Evolutionary conservation across 2,329 filamentous ascomycete species (phyloP), one percentile per base, ranked within the genome.

Genomic region (Pyrenophora seminiperda): DNA sequence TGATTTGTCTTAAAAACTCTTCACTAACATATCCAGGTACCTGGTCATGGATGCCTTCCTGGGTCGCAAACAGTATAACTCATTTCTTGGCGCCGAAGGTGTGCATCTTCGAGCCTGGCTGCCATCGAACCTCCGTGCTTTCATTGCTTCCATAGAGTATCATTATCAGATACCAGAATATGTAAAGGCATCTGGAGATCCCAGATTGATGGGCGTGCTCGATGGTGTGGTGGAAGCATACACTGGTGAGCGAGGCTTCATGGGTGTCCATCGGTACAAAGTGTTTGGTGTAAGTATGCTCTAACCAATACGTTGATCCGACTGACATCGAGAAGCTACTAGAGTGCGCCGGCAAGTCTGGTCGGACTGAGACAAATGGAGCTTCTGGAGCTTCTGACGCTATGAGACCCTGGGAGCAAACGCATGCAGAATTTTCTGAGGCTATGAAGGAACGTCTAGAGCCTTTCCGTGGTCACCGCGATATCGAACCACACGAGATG

Each of bases 221-320:
- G 80, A 82, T 48, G 80, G 80, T 0, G 81, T 82, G 2, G 75
- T 83, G 1, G 81, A 83, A 58, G 79, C 80, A 0, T 83, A 82
- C 53, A 78, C 79, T 0, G 81, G 80, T 0, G 80, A 82, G 55
- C 73, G 80, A 15, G 80, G 81, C 0, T 83, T 82, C 59, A 81
- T 83, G 80, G 80, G 81, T 4, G 78, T 76, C 0, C 80, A 83
- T 57, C 69, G 80, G n/a, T 82, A 82, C 62, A 83, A 83, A 58
- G 80, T 83, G 4, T 83, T 81, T 54, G 81, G 80, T 1, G 78
- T 82, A 49, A 49, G 50, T 50, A 19, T 22, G 18, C 13, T 47
- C 7, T 19, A 14, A n/a, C 5, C 17, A 38, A 14, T 31, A 17
- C 10, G 6, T 29, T n/a, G 14, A 19, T 41, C 18, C 38, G 43